A percentile compares a stretch with the other conserved stretches of the same genome.
Conservation (phyloP, 1,139 yeast genomes). For the Komagataea norvegica region DNA sequence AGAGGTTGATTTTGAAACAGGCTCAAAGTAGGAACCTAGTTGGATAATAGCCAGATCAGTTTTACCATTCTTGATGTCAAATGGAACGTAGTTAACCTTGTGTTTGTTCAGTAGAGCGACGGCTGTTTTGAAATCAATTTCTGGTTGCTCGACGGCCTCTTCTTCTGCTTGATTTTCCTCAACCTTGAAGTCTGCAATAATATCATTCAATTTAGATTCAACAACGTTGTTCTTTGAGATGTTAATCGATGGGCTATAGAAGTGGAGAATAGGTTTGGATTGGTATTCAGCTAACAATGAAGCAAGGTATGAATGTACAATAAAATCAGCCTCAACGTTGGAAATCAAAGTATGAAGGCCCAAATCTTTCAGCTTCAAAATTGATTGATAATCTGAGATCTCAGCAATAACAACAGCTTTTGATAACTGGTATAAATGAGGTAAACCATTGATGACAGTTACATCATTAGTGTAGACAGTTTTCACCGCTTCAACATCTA, state of each 20-base stretch:
- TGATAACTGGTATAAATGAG: constrained; percentile 48
- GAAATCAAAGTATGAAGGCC: constrained; percentile 63
- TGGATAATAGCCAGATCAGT: constrained; percentile 34
- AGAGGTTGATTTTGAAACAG: constrained; percentile 17
- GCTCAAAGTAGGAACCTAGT: constrained; percentile 8
- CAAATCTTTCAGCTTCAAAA: constrained; percentile 51
- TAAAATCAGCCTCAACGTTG: constrained; percentile 49
- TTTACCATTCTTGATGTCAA: constrained; percentile 34
- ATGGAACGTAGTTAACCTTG: constrained; percentile 21
- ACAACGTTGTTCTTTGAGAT: constrained; percentile 12
- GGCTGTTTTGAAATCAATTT: constrained; percentile 13
- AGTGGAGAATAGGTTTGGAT: constrained; percentile 60
- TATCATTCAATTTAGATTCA: constrained; percentile 6
- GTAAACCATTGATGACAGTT: constrained; percentile 54
- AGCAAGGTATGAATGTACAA: constrained; percentile 50
- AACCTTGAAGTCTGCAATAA: constrained; percentile 7
- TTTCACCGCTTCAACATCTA: constrained; percentile 4
- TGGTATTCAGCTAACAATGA: constrained; percentile 48
- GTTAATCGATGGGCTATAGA: constrained; percentile 33
- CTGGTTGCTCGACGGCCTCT: constrained; percentile 12
- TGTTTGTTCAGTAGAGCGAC: constrained; percentile 22
- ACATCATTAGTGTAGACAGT: constrained; percentile 40
- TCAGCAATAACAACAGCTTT: constrained; percentile 58
- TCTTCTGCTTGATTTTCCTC: constrained; percentile 10
- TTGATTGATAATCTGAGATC: constrained; percentile 46